phyloP scores from a whole-genome alignment of 306 rosid species.

The Lathyrus tuberosus region DNA sequence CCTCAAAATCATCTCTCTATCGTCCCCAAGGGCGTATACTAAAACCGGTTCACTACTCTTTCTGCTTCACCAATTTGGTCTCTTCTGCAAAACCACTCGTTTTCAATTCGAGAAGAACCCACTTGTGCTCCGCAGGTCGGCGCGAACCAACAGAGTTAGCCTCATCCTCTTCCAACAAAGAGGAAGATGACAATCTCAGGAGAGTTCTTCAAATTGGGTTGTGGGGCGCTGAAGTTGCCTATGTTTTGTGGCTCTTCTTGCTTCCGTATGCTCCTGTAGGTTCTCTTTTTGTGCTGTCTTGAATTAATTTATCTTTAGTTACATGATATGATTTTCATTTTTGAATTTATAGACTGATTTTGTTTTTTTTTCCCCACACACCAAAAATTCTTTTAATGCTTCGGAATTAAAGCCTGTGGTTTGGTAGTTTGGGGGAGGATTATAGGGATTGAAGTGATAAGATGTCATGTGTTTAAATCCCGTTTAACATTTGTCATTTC shows the following conservation, averaged over 20 bases:
- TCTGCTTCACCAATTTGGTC: neutral
- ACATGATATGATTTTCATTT: neutral
- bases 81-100: slow-evolving; percentile 26
- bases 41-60: slow-evolving; percentile 8
- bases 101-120: slow-evolving; percentile 30
- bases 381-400: too few relatives aligned
- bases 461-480: too few relatives aligned
- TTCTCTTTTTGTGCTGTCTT: slow-evolving; percentile 19
- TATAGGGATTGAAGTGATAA: too few relatives aligned
- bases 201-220: slow-evolving; percentile 49
- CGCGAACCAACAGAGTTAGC: slow-evolving; percentile 44
- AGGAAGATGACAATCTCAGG: slow-evolving; percentile 36
- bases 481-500: too few relatives aligned
- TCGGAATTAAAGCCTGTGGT: too few relatives aligned
- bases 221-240: slow-evolving; percentile 71
- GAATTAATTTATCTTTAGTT: neutral
- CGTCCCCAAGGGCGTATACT: slow-evolving; percentile 39
- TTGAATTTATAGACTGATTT: neutral
- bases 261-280: slow-evolving; percentile 86
- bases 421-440: too few relatives aligned
- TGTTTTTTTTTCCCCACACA: too few relatives aligned
- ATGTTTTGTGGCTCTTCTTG: slow-evolving; percentile 80
- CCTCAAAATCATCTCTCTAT: slow-evolving; percentile 32
- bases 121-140: slow-evolving; percentile 48
- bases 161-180: slow-evolving; percentile 31